Conservation (phyloP, 2,329 filamentous ascomycete species). For the Claviceps sp. region DNA sequence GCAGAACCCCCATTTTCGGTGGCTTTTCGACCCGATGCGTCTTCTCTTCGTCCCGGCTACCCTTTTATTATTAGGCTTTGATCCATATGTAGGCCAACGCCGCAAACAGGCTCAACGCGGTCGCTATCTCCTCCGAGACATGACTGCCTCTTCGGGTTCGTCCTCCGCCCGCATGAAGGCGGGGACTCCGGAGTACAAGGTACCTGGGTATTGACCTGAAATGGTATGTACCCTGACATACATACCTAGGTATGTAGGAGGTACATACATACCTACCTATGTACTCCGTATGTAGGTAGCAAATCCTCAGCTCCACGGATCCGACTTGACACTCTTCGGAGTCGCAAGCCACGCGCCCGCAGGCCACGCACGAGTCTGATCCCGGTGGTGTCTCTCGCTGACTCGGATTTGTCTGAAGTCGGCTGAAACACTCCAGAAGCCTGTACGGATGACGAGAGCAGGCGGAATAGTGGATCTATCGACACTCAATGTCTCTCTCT, state of each 20-base stretch:
- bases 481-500: slow-evolving; percentile 5
- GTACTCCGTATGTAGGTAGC: neutral
- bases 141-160: neutral
- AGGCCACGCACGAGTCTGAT: neutral
- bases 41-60: neutral
- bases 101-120: neutral
- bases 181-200: neutral
- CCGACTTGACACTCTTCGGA: neutral
- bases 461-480: slow-evolving; percentile 1
- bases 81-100: neutral
- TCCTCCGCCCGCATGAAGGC: neutral
- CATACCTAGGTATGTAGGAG: too few relatives aligned
- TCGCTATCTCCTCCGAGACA: slow-evolving; percentile 2
- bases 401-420: neutral
- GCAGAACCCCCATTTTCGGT: neutral
- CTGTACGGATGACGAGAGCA: neutral
- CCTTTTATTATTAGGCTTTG: neutral
- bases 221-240: too few relatives aligned
- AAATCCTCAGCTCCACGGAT: neutral
- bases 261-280: too few relatives aligned
- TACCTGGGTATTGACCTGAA: too few relatives aligned
- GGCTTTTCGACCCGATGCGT: neutral
- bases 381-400: slow-evolving; percentile 3
- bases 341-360: neutral
- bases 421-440: neutral